Conservation (phyloP, 2,329 filamentous ascomycete species). For the Penicillium freii region DNA sequence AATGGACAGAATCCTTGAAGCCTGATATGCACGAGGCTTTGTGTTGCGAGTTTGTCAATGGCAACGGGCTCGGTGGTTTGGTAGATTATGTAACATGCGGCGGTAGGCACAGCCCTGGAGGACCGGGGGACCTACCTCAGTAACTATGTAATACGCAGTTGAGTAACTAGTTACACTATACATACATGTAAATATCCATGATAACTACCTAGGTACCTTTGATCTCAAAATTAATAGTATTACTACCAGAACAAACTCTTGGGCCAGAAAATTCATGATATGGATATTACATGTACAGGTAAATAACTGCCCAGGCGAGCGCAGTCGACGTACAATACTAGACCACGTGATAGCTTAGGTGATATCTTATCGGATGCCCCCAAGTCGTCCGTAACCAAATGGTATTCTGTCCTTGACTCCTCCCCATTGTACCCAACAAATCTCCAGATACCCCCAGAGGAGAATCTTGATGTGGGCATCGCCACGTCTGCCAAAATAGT, state of each 20-base stretch:
- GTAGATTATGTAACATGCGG: conserved; percentile 6
- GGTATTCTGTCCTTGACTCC: not conserved
- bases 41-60: not conserved
- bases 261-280: not conserved
- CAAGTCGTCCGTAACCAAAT: not conserved
- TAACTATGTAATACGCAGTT: too few relatives aligned
- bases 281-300: not conserved
- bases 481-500: not conserved
- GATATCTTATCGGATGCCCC: conserved; percentile 9
- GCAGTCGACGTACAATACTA: not conserved
- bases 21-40: not conserved
- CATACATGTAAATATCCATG: not conserved
- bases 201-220: too few relatives aligned
- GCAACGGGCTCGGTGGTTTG: not conserved
- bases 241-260: not conserved
- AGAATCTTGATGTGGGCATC: not conserved
- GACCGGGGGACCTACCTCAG: too few relatives aligned
- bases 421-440: not conserved
- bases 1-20: not conserved
- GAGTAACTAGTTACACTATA: too few relatives aligned
- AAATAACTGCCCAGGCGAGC: not conserved
- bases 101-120: too few relatives aligned
- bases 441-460: not conserved
- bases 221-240: not conserved
- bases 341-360: conserved; percentile 3